Base-by-base conservation (phyloP, 805 yeast species). In the Kuraishia molischiana region DNA sequence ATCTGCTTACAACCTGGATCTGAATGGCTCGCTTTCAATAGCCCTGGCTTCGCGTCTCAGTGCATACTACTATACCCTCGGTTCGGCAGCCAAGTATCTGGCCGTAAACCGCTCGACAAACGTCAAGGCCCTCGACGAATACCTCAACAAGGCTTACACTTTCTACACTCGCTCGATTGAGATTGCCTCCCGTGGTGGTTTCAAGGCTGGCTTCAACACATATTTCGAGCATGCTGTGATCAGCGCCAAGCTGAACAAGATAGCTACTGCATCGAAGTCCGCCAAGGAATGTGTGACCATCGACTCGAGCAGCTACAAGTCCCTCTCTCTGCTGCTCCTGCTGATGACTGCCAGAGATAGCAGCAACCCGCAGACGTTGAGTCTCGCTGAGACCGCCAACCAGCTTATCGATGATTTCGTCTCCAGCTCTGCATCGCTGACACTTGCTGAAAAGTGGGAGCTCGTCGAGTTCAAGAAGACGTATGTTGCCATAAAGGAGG, bases 381-480 rank as follows among this genome's bases (percentile, higher is more conserved):
- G 62, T 32, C 73, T 73, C 26, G 70, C 81, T 13, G 32, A 37
- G 18, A 14, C 10, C 24, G 39, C 32, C 11, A 17, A 19, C 15
- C 17, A 74, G 40, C 69, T 80, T 37, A 62, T 78, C 17, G 68
- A 69, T 34, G 70, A 72, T 35, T 75, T 77, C 0, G 51, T 72
- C 26, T 65, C 67, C 38, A 61, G 71, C 46, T 37, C 74, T 63
- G 28, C 40, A 18, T 30, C 38, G 1, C 29, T 45, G 22, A 19
- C 49, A 13, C 26, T 41, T 11, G 35, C 36, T 14, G 40, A 59
- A 28, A 59, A 70, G 48, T 61, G 70, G 59, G 77, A 69, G 40
- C 68, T 77, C 39, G 51, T 79, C 37, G 84, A 85, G 51, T 65
- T 86, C 52, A 83, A 83, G 47, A 66, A 83, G 57, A 80, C 95